Base-by-base conservation (phyloP, 1,139 yeast genomes). In the Blastobotrys persicus region DNA sequence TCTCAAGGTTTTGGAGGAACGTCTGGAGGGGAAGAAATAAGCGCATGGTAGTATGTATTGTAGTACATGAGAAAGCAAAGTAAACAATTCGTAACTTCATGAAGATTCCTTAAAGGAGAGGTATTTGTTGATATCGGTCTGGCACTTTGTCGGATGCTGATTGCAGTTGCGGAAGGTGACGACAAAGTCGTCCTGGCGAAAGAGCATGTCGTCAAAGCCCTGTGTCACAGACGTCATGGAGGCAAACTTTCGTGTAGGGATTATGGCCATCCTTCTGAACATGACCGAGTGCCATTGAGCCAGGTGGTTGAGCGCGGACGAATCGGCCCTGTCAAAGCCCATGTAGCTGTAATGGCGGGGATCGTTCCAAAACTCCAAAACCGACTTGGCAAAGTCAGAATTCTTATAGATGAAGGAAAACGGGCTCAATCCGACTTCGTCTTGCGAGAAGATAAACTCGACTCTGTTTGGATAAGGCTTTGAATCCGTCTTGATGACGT, bases 241-340 rank as follows among this genome's bases (percentile, higher is more conserved):
- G 7, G 55, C 53, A 44, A 83, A 73, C n/a, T 76, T 66, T 57
- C 80, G 75, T 39, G 81, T 72, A 4, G 88, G 87, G 0, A 92
- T 78, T 11, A 91, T 68, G 0, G 88, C 85, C 3, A 94, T 75
- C 60, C 81, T 84, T 48, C 85, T 77, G 57, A 91, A 74, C 37
- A 85, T 71, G 44, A 78, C 79, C 11, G 96, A 95, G 65, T 92
- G 98, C 98, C 98, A 92, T 66, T 88, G 96, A 56, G 89, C 72
- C 34, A 88, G 73, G 65, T 92, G 98, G 19, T 88, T 80, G 47
- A 91, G 65, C 0, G 94, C 88, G 12, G 61, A 58, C 11, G 82
- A 76, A 2, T 86, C 83, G 26, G 57, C 55, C 17, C 57, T 55
- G 79, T 78, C 57, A 68, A 87, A 86, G 62, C 78, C 78, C 31